Evolutionary conservation across 306 rosid genomes (phyloP).

Genomic region (Oemleria cerasiformis): DNA sequence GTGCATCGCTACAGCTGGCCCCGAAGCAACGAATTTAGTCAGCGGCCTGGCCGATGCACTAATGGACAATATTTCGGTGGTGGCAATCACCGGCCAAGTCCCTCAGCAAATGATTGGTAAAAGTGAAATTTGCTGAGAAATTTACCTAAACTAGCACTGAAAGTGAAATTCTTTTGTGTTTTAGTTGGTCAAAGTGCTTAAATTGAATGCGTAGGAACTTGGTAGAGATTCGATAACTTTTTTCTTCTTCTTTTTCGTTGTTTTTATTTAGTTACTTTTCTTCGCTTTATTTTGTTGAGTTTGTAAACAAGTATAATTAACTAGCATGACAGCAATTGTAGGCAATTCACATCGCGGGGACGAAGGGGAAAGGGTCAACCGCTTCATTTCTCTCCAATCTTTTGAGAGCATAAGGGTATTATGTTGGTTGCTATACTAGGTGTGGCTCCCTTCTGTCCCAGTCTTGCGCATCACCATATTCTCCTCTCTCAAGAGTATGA

Average conservation of each 20-base stretch:
- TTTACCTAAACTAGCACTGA: not conserved
- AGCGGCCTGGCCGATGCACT: constrained; percentile 76
- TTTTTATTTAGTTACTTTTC: not conserved
- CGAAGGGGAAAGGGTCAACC: constrained; percentile 57
- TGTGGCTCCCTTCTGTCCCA: too few relatives aligned
- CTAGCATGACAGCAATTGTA: constrained; percentile 27
- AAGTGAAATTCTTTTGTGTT: not conserved
- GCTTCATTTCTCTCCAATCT: constrained; percentile 77
- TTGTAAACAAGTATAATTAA: constrained; percentile 10
- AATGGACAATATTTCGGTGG: constrained; percentile 59
- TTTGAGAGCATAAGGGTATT: constrained; percentile 71
- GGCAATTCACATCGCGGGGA: constrained; percentile 52
- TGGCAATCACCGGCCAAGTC: constrained; percentile 84
- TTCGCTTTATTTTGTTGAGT: not conserved
- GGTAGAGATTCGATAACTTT: too few relatives aligned
- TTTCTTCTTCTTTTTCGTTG: not conserved
- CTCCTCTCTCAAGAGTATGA: too few relatives aligned
- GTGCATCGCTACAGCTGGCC: constrained; percentile 86
- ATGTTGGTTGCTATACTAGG: constrained; percentile 79
- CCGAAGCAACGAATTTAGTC: constrained; percentile 83
- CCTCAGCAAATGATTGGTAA: constrained; percentile 71
- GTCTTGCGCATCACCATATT: too few relatives aligned
- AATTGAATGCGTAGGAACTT: not conserved
- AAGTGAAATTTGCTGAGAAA: not conserved
- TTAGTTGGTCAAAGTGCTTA: not conserved